A percentile compares a stretch with the other conserved stretches of the same genome.
These are phyloP conservation scores for Pisolithus albus DNA, from an alignment of 768 basidiomycete genomes.

Conservation along the genomic window DNA sequence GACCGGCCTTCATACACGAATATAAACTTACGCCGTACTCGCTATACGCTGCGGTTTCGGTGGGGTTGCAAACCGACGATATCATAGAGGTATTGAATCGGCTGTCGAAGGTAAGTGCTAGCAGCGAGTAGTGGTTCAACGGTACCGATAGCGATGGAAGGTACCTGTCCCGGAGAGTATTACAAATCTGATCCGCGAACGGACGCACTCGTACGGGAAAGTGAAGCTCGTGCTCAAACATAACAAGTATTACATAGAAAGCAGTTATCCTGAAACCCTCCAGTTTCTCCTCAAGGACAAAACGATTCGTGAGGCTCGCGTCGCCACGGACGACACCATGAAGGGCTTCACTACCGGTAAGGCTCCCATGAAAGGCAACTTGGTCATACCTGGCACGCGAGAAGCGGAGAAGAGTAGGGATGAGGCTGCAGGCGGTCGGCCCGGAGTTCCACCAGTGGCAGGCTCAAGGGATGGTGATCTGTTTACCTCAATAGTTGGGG, in stretches of 20 bases:
- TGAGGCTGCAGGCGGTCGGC: conserved; percentile 35
- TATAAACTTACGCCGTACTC: conserved; percentile 99
- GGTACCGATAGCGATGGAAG: conserved; percentile 31
- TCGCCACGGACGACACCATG: conserved; percentile 69
- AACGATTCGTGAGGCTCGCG: conserved; percentile 77
- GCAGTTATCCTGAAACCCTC: conserved; percentile 88
- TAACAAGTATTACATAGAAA: conserved; percentile 97
- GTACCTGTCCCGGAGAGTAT: conserved; percentile 91
- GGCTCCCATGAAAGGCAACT: conserved; percentile 74
- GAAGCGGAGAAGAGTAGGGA: conserved; percentile 69
- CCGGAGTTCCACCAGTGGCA: conserved; percentile 22
- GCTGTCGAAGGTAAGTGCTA: conserved; percentile 54
- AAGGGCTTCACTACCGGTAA: conserved; percentile 76
- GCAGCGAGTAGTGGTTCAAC: conserved; percentile 1
- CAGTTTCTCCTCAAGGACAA: conserved; percentile 82
- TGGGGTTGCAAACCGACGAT: conserved; percentile 94
- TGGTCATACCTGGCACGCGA: conserved; percentile 82
- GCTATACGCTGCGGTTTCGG: conserved; percentile 96
- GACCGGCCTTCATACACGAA: conserved; percentile 97
- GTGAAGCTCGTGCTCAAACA: conserved; percentile 97
- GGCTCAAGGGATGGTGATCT: conserved; percentile 59
- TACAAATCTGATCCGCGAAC: conserved; percentile 80
- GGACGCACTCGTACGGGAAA: conserved; percentile 95
- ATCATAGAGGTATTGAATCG: conserved; percentile 93
- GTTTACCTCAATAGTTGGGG: conserved; percentile 94